Percentiles rank a stretch among this genome's conserved stretches.
Evolutionary conservation across 495 filamentous ascomycete species (phyloP).

Genomic region (Daldinia caldariorum): DNA sequence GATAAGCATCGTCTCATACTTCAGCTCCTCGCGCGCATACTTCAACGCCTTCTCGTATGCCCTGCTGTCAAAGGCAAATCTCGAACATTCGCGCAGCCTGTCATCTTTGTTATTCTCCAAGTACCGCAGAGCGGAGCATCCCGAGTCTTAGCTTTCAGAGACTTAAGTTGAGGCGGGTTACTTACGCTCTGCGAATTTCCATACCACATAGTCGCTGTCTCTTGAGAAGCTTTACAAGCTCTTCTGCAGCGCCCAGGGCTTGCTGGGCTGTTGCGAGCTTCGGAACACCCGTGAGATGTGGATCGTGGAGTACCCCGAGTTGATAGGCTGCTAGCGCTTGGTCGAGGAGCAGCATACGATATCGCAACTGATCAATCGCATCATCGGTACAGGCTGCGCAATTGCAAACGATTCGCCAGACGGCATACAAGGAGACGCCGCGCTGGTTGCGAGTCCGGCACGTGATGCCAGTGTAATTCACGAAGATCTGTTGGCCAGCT

Average conservation of each 20-base stretch:
- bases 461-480: conserved; percentile 49
- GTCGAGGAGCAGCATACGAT: conserved; percentile 30
- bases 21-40: conserved; percentile 23
- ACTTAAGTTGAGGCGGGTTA: background rate
- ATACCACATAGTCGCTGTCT: conserved; percentile 22
- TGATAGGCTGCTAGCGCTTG: conserved; percentile 31
- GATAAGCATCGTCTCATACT: conserved; percentile 20
- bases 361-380: conserved; percentile 13
- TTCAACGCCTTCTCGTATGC: background rate
- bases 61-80: conserved; percentile 19
- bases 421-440: conserved; percentile 9
- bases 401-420: conserved; percentile 27
- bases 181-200: conserved; percentile 34
- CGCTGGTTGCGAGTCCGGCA: conserved; percentile 32
- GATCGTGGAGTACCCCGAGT: conserved; percentile 16
- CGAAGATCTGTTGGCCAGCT: conserved; percentile 55
- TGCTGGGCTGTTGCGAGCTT: conserved; percentile 11
- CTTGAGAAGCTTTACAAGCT: conserved; percentile 25
- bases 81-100: conserved; percentile 38
- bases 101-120: background rate
- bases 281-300: conserved; percentile 16
- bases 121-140: background rate
- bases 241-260: conserved; percentile 25
- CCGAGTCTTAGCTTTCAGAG: background rate
- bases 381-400: conserved; percentile 30